These are phyloP conservation scores for Echium plantagineum DNA, from an alignment of 257 asterid species.

Conservation along the genomic window DNA sequence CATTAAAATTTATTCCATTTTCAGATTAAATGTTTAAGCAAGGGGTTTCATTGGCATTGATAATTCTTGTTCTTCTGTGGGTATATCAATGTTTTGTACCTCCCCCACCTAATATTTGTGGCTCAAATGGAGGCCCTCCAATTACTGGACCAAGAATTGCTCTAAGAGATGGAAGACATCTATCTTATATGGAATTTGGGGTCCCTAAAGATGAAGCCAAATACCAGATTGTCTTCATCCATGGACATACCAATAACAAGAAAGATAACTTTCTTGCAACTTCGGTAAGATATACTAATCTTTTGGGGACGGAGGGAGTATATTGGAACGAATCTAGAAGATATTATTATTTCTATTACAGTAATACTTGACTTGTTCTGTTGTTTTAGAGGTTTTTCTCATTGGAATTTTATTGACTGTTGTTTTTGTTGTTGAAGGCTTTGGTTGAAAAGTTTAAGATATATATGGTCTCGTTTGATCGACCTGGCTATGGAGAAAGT, in stretches of 20 bases:
- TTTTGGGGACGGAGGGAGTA: too few species aligned
- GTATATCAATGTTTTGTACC: conserved; percentile 39
- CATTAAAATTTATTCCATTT: neutral
- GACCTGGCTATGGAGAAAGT: conserved; percentile 47
- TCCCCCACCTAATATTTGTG: conserved; percentile 55
- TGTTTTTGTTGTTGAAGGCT: conserved; percentile 21
- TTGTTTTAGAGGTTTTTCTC: too few species aligned
- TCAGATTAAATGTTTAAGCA: neutral
- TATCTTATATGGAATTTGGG: conserved; percentile 55
- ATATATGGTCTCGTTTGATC: conserved; percentile 56
- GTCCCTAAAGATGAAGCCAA: conserved; percentile 53
- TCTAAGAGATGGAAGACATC: conserved; percentile 64
- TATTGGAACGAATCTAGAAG: too few species aligned
- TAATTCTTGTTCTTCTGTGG: conserved; percentile 46
- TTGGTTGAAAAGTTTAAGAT: conserved; percentile 41
- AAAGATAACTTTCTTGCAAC: conserved; percentile 37
- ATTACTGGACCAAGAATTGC: conserved; percentile 50
- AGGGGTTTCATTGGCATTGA: conserved; percentile 13
- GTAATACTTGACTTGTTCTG: too few species aligned
- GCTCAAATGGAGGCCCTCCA: conserved; percentile 44
- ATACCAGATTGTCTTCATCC: conserved; percentile 50
- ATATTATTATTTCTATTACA: too few species aligned
- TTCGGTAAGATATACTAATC: conserved; percentile 29
- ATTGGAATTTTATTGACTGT: neutral
- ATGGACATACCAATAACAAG: conserved; percentile 48